phyloP scores from a whole-genome alignment of 1,284 basidiomycete species.

The Moesziomyces globuligerus region DNA sequence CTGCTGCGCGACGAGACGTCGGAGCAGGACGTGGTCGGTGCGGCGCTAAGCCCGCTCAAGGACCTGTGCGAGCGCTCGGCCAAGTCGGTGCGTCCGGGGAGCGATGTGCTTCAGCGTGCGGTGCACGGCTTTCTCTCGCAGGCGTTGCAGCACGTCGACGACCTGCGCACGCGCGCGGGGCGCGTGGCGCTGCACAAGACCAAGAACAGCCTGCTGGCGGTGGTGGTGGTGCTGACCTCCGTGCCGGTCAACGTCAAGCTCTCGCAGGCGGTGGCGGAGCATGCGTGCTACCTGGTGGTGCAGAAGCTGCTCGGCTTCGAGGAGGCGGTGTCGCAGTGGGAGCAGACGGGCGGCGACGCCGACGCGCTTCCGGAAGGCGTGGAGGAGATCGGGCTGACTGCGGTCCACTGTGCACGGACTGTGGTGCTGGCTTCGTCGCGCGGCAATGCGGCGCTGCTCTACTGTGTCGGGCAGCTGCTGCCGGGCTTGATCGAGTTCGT shows the following conservation, averaged over 20 bases:
- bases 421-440: conserved; percentile 70
- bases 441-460: conserved; percentile 76
- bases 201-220: conserved; percentile 88
- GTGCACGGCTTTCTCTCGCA: conserved; percentile 87
- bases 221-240: conserved; percentile 84
- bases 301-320: conserved; percentile 76
- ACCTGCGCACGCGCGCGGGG: conserved; percentile 77
- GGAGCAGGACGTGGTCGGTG: conserved; percentile 51
- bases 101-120: conserved; percentile 70
- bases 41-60: conserved; percentile 57
- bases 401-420: conserved; percentile 87
- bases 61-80: conserved; percentile 55
- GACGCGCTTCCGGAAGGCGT: conserved; percentile 15
- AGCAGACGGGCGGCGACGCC: conserved; percentile 66
- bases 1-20: conserved; percentile 57
- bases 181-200: conserved; percentile 81
- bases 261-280: conserved; percentile 81
- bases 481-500: conserved; percentile 83
- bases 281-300: conserved; percentile 83
- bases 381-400: conserved; percentile 78
- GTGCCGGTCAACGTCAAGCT: conserved; percentile 77
- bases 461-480: conserved; percentile 78
- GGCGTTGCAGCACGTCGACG: conserved; percentile 86
- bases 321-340: conserved; percentile 70
- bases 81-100: conserved; percentile 54